phyloP scores from a whole-genome alignment of 768 basidiomycete species.

The Pisolithus orientalis region DNA sequence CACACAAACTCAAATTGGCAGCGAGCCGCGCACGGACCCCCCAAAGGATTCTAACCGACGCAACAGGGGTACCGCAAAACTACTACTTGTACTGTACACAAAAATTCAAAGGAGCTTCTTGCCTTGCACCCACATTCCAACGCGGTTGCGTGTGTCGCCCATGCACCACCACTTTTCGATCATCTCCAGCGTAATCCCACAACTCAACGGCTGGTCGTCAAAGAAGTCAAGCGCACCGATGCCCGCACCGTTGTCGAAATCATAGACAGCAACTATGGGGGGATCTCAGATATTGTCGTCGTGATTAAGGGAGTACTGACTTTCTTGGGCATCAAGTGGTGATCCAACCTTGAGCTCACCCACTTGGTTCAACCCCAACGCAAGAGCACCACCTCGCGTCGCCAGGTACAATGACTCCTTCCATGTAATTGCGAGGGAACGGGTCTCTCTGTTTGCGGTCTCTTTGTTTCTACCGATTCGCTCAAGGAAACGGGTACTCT shows the following conservation, averaged over 20 bases:
- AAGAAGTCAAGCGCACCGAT: constrained; percentile 71
- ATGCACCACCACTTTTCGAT: constrained; percentile 91
- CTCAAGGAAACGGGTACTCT: constrained; percentile 39
- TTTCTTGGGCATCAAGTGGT: constrained; percentile 70
- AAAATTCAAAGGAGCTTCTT: constrained; percentile 3
- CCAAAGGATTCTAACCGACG: no score
- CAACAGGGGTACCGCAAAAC: no score
- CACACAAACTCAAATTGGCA: neutral
- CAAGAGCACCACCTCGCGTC: constrained; percentile 70
- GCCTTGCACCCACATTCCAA: constrained; percentile 74
- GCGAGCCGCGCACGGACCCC: neutral
- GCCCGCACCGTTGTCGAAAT: constrained; percentile 35
- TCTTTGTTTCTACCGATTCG: neutral
- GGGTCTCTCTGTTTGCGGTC: neutral
- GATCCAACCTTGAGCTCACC: constrained; percentile 55
- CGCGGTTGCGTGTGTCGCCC: constrained; percentile 64
- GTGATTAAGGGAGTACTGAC: constrained; percentile 35
- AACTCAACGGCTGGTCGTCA: constrained; percentile 25
- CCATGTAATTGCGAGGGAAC: constrained; percentile 62
- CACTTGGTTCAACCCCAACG: constrained; percentile 51
- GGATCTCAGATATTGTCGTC: no score
- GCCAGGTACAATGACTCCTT: constrained; percentile 76
- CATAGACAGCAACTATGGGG: constrained; percentile 41
- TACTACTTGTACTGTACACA: no score
- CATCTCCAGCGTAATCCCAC: constrained; percentile 38